A percentile compares a stretch with the other conserved stretches of the same genome.
phyloP scores from a whole-genome alignment of 2,329 filamentous ascomycete genomes.

The Beauveria varroae region DNA sequence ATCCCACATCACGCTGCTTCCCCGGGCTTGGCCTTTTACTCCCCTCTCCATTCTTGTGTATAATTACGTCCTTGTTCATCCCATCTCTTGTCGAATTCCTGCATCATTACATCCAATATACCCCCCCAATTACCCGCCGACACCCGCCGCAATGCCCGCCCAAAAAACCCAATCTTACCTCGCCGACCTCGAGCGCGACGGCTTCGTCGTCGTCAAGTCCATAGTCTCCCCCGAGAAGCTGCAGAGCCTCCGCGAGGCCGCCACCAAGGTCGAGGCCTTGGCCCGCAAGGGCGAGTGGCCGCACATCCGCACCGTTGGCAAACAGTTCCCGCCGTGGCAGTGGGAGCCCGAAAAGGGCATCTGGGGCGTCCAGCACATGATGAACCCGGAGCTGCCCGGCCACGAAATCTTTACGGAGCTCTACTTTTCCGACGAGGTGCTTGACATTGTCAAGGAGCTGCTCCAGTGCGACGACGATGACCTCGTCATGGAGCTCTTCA shows the following conservation, averaged over 20 bases:
- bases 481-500: conserved; percentile 82
- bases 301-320: conserved; percentile 73
- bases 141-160: conserved; percentile 13
- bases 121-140: not conserved
- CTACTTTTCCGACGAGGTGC: conserved; percentile 64
- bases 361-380: conserved; percentile 82
- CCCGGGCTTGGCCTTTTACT: not conserved
- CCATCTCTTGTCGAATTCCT: not conserved
- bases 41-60: not conserved
- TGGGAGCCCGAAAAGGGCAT: conserved; percentile 57
- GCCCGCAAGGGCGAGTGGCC: conserved; percentile 71
- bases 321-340: conserved; percentile 85
- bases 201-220: conserved; percentile 66
- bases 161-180: conserved; percentile 16
- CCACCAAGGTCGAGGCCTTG: conserved; percentile 46
- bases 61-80: not conserved
- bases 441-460: conserved; percentile 57
- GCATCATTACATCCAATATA: not conserved
- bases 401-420: conserved; percentile 53
- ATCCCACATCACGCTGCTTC: conserved; percentile 6
- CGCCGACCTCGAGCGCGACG: conserved; percentile 56
- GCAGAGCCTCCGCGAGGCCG: conserved; percentile 50
- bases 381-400: conserved; percentile 64
- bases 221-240: conserved; percentile 53
- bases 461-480: conserved; percentile 50